Evolutionary conservation across 2,329 filamentous ascomycete genomes (phyloP).

Genomic region (Teratosphaeria epicoccoides): DNA sequence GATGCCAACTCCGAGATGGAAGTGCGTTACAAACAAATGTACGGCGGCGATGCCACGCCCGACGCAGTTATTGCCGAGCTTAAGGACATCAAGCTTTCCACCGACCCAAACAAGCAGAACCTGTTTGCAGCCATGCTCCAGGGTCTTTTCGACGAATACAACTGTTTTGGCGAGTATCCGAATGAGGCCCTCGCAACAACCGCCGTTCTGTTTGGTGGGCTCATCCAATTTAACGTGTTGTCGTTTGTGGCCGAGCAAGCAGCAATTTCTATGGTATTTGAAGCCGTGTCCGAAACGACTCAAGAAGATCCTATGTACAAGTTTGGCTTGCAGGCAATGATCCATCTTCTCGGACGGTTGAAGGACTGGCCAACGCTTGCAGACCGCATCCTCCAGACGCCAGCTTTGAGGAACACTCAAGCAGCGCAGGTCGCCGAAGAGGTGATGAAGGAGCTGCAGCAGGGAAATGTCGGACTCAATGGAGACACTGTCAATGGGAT

Average conservation of each 20-base stretch:
- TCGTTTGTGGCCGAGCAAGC: slow-evolving; percentile 84
- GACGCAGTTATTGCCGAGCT: slow-evolving; percentile 76
- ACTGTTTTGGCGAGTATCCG: slow-evolving; percentile 89
- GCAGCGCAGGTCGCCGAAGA: slow-evolving; percentile 20
- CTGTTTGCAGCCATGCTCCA: slow-evolving; percentile 98
- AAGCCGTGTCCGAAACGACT: slow-evolving; percentile 77
- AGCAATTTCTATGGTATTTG: slow-evolving; percentile 94
- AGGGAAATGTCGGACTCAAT: slow-evolving; percentile 17
- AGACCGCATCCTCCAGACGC: slow-evolving; percentile 69
- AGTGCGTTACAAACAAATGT: slow-evolving; percentile 96
- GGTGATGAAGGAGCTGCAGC: slow-evolving; percentile 22
- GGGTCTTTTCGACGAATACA: slow-evolving; percentile 92
- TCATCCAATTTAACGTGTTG: slow-evolving; percentile 81
- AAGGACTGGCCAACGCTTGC: slow-evolving; percentile 95
- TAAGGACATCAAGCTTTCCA: slow-evolving; percentile 77
- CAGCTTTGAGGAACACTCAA: slow-evolving; percentile 71
- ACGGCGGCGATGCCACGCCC: slow-evolving; percentile 79
- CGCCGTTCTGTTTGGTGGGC: slow-evolving; percentile 84
- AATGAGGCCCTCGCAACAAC: slow-evolving; percentile 93
- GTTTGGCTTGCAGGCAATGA: slow-evolving; percentile 87
- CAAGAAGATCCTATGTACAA: slow-evolving; percentile 92
- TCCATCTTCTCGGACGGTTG: slow-evolving; percentile 74
- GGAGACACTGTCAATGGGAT: slow-evolving; percentile 39
- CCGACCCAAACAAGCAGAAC: slow-evolving; percentile 76
- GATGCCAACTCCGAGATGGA: slow-evolving; percentile 88